Conservation (phyloP, 2,329 filamentous ascomycete genomes). For the Onygenales sp. region DNA sequence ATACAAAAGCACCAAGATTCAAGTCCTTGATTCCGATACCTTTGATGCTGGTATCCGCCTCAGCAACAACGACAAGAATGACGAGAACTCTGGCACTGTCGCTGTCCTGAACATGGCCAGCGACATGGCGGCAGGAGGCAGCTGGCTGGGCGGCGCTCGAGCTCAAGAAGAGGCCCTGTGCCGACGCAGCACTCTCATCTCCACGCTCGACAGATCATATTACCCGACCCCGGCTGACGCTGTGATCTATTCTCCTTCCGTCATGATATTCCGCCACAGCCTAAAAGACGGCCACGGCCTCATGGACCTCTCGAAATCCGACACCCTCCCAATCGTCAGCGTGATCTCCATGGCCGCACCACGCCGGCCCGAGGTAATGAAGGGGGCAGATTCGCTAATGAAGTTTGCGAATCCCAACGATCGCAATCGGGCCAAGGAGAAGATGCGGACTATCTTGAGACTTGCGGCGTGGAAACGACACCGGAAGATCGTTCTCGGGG, state of each 20-base stretch:
- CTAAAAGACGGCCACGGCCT: conserved; percentile 1
- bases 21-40: conserved; percentile 2
- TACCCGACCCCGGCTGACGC: conserved; percentile 3
- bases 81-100: neutral
- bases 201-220: conserved; percentile 2
- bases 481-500: conserved; percentile 43
- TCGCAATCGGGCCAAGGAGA: conserved; percentile 5
- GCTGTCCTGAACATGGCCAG: conserved; percentile 8
- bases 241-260: conserved; percentile 6
- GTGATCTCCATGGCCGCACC: conserved; percentile 6
- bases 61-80: neutral
- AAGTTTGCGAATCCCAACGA: conserved; percentile 2
- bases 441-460: conserved; percentile 6
- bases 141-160: conserved; percentile 4
- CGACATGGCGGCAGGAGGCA: neutral
- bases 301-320: conserved; percentile 3
- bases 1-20: neutral
- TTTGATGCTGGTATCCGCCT: conserved; percentile 2
- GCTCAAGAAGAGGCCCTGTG: conserved; percentile 8
- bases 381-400: neutral
- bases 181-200: conserved; percentile 7
- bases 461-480: conserved; percentile 6
- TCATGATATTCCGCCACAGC: conserved; percentile 6
- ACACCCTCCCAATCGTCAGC: conserved; percentile 5
- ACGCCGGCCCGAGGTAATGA: conserved; percentile 1